A percentile compares a stretch with the other conserved stretches of the same genome.
Conservation (phyloP, 2,329 filamentous ascomycete species). For the Phymatotrichopsis omnivora region DNA sequence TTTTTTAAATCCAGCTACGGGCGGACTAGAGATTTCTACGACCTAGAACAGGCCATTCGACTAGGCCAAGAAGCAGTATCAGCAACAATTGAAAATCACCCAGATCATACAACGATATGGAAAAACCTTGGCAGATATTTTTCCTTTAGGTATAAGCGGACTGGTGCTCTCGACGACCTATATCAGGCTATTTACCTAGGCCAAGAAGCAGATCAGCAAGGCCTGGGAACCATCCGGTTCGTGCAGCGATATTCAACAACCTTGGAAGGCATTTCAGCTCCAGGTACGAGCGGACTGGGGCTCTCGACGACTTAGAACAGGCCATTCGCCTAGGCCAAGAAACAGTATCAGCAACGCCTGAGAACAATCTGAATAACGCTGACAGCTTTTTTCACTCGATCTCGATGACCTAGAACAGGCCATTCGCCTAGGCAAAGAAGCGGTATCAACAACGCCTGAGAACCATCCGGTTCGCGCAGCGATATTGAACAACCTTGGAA, state of each 20-base stretch:
- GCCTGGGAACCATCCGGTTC: no score
- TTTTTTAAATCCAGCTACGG: not conserved
- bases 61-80: conserved; percentile 3
- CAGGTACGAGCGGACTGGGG: no score
- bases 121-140: not conserved
- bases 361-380: conserved; percentile 5
- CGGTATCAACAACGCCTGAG: conserved; percentile 1
- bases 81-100: not conserved
- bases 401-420: conserved; percentile 15
- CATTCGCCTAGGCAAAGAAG: conserved; percentile 6
- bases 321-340: not conserved
- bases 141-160: not conserved
- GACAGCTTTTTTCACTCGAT: no score
- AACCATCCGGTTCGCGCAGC: not conserved
- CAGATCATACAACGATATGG: not conserved
- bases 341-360: not conserved
- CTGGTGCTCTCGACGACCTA: no score
- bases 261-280: no score
- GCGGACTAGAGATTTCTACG: conserved; percentile 3
- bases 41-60: conserved; percentile 16
- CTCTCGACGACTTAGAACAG: not conserved
- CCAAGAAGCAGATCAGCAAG: no score
- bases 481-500: not conserved
- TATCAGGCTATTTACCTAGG: no score
- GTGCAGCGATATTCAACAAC: no score